Evolutionary conservation across 2,329 filamentous ascomycete species (phyloP), one percentile per base, ranked within the genome.

Genomic region (Fusarium penzigii): DNA sequence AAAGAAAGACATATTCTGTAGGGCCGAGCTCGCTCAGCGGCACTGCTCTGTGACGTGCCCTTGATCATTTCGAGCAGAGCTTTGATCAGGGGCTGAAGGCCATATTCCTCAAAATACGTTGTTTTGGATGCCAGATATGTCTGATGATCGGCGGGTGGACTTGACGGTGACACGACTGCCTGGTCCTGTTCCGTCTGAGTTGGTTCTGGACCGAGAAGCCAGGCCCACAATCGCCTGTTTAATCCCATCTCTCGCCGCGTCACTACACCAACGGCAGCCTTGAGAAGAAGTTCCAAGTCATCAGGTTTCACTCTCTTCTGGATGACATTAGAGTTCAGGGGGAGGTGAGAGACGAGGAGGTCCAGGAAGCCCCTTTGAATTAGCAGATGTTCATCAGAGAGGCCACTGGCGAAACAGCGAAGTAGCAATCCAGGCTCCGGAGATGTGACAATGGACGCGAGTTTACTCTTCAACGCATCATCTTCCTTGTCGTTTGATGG

Each of bases 331-430:
- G 92, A 93, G 65, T 92, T 85, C 7, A 99, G 76, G 5, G 95
- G 93, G 16, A 99, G 75, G 68, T 97, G 90, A 0, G 90, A 91
- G 10, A 97, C 93, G 14, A 99, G 80, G 29, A 99, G 74, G 71
- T 99, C 95, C 39, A 99, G 80, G 67, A 95, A 99, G 9, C 94
- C 94, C 56, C 94, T 84, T 69, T 99, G 95, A 29, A 97, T 92
- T 38, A 99, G 81, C 17, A 96, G 75, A 67, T 99, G 92, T 34
- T 92, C 84, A 67, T 99, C 95, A 1, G 81, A 81, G 13, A 99
- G 80, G 1, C 94, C 95, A 17, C 92, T 91, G 46, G 92, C 90
- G 71, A 99, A 97, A 68, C 90, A 96, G 52, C 94, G 86, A 46
- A 99, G 80, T 11, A 99, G 78, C 11, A 99, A 77, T 0, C 94